Conservation (phyloP, 257 asterid genomes). For the Striga asiatica region DNA sequence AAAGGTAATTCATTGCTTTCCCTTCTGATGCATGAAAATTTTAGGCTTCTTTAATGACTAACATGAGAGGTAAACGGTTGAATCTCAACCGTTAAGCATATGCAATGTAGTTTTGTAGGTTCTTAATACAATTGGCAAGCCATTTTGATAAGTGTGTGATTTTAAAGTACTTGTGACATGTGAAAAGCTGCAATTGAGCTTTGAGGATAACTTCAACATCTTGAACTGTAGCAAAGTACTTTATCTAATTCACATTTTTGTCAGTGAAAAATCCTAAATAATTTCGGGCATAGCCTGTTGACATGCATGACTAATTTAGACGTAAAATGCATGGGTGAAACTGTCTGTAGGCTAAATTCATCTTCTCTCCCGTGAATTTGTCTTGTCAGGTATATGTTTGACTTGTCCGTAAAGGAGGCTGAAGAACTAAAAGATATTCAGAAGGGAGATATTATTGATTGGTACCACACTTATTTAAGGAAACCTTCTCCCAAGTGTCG, state of each 20-base stretch:
- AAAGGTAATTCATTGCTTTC: slow-evolving; percentile 44
- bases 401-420: slow-evolving; percentile 70
- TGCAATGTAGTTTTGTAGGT: not conserved
- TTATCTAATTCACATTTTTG: not conserved
- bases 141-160: not conserved
- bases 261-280: not conserved
- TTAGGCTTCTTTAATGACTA: not conserved
- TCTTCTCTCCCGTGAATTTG: slow-evolving; percentile 2
- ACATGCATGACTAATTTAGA: not conserved
- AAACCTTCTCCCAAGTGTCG: slow-evolving; percentile 81
- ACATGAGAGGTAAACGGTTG: slow-evolving; percentile 1
- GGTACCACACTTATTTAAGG: slow-evolving; percentile 60
- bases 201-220: no score
- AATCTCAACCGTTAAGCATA: slow-evolving; percentile 9
- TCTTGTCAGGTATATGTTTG: slow-evolving; percentile 87
- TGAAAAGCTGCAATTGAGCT: no score
- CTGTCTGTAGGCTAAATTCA: not conserved
- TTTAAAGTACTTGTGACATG: no score
- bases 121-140: not conserved
- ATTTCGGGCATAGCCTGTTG: slow-evolving; percentile 8
- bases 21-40: not conserved
- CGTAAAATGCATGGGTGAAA: not conserved
- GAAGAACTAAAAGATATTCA: slow-evolving; percentile 44
- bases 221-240: not conserved
- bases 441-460: slow-evolving; percentile 56